Base-by-base conservation (phyloP, 2,329 filamentous ascomycete species). In the Colletotrichum camelliae region DNA sequence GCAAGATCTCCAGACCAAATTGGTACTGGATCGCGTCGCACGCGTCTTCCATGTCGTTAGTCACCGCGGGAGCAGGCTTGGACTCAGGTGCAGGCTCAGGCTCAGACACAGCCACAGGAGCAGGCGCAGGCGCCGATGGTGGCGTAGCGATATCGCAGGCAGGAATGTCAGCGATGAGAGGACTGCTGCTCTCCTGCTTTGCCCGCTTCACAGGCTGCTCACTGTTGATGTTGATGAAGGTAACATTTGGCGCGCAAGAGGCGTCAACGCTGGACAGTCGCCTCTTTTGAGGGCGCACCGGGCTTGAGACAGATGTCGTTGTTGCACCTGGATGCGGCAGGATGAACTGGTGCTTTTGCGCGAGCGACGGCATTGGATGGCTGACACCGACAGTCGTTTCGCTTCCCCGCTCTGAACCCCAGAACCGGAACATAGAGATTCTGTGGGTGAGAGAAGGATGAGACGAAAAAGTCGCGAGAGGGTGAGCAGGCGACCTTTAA, bases 1-100 rank as follows among this genome's bases (percentile, higher is more conserved):
- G 87, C 78, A 98, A 87, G 69, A 98, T 96, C 87, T 98, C 96
- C 79, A 97, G 91, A 81, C 96, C 95, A 84, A 98, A 94, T 85
- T 98, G 94, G 77, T 95, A 93, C 82, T 96, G 93, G 82, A 98
- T 94, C 43, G 91, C 90, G 80, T 96, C 93, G 82, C 92, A 92
- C 77, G 94, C 90, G 74, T 87, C 87, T 48, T 93, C 86, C 79
- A 90, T 77, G 78, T 86, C 81, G 77, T 81, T 76, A 58, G 80
- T 77, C 58, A 70, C 64, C 29, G 48, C 57, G 29, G 68, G 52
- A 37, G 64, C 48, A 37, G 74, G 52, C 76, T 74, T 78, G 78
- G 58, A 70, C 60, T 35, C 48, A 48, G 62, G 35, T 6, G 43
- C 64, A n/a, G 73, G 27, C 21, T 57, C 67, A 29, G 21, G 65